phyloP scores from a whole-genome alignment of 176 grass and related monocot genomes.

The Juncus inflexus region DNA sequence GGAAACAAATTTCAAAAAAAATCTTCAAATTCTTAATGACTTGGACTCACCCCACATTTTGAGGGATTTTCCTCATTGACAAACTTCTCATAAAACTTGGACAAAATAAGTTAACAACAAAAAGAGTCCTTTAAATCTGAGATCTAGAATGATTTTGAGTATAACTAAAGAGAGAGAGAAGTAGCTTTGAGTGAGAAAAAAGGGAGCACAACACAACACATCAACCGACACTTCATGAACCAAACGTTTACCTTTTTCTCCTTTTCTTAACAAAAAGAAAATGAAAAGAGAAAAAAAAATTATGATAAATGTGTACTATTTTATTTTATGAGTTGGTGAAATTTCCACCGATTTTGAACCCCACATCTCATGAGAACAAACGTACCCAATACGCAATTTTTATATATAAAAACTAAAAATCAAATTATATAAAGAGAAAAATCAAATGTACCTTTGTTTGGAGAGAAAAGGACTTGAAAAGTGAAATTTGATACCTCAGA shows the following conservation, averaged over 20 bases:
- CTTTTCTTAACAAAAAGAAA: conserved; percentile 5
- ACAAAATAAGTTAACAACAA: no score
- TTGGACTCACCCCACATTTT: no score
- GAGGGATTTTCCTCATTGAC: no score
- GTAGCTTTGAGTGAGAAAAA: conserved; percentile 26
- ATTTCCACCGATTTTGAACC: conserved; percentile 27
- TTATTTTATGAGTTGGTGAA: conserved; percentile 16
- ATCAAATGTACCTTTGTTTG: conserved; percentile 7
- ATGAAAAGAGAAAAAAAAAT: neutral
- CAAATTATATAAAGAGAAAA: neutral
- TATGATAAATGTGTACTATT: no score
- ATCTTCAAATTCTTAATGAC: no score
- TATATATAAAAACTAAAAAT: conserved; percentile 8
- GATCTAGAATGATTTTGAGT: no score
- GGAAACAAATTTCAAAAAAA: no score
- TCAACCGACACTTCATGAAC: conserved; percentile 23
- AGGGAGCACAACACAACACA: conserved; percentile 5
- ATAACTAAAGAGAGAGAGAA: conserved; percentile 1
- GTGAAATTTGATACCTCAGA: neutral
- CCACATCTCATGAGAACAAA: neutral
- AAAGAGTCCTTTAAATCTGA: no score
- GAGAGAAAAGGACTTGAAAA: neutral
- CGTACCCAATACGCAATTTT: conserved; percentile 19
- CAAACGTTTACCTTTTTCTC: neutral
- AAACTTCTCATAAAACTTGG: no score